A percentile compares a stretch with the other conserved stretches of the same genome.
Conservation (phyloP, 306 rosid species). For the Cucurbita pepo region DNA sequence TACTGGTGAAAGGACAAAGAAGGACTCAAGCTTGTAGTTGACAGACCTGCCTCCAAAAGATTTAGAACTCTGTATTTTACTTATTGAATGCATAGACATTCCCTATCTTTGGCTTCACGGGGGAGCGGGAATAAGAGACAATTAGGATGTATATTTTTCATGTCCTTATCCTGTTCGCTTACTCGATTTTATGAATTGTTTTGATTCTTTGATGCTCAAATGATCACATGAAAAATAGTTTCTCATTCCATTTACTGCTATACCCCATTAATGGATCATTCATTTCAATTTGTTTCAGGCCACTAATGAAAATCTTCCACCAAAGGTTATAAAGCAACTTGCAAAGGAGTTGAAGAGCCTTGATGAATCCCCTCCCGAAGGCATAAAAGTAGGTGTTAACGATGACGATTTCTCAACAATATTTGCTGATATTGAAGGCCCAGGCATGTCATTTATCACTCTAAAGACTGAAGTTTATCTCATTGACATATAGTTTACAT, state of each 20-base stretch:
- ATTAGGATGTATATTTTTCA: background rate
- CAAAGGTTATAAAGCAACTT: conserved; percentile 90
- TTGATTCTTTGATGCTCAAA: background rate
- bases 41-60: background rate
- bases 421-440: conserved; percentile 90
- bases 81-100: background rate
- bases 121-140: background rate
- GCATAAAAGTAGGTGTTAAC: conserved; percentile 78
- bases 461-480: background rate
- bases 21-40: background rate
- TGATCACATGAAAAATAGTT: background rate
- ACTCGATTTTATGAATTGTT: background rate
- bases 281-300: conserved; percentile 35
- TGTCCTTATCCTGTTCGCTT: background rate
- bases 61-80: background rate
- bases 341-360: conserved; percentile 95
- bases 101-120: background rate
- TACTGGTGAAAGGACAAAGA: background rate
- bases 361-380: conserved; percentile 93
- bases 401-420: conserved; percentile 88
- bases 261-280: background rate
- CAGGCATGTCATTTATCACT: conserved; percentile 39
- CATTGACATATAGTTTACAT: background rate
- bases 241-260: background rate
- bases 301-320: conserved; percentile 94